Percentiles rank a stretch among this genome's conserved stretches.
Evolutionary conservation across 768 basidiomycete species (phyloP).

Genomic region (Hygrocybe punicea): DNA sequence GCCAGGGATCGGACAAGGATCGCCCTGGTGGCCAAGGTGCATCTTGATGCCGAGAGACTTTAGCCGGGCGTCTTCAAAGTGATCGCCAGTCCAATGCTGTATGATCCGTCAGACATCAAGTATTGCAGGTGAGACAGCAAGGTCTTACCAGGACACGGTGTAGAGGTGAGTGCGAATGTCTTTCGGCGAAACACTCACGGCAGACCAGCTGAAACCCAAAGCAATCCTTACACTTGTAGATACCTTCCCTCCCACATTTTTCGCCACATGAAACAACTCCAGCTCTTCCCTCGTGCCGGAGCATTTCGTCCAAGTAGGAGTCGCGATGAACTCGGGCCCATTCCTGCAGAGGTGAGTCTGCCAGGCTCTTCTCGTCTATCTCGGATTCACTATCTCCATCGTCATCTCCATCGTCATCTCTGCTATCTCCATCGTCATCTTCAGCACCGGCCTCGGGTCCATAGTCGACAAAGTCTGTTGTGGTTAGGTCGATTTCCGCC

Average conservation of each 20-base stretch:
- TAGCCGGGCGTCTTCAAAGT: constrained; percentile 2
- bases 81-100: constrained; percentile 4
- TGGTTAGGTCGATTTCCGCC: background rate
- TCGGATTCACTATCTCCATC: background rate
- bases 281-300: background rate
- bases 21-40: constrained; percentile 9
- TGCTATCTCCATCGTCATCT: too few species aligned
- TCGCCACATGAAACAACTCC: background rate
- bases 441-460: background rate
- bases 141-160: constrained; percentile 4
- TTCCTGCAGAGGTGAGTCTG: background rate
- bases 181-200: background rate
- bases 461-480: background rate
- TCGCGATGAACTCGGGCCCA: background rate
- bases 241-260: background rate
- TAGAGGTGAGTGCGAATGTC: constrained; percentile 1
- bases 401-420: too few species aligned
- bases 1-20: background rate
- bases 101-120: background rate
- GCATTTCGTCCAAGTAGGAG: constrained; percentile 3
- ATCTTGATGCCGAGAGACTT: constrained; percentile 4
- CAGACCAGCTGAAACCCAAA: background rate
- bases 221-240: constrained; percentile 8
- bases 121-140: background rate
- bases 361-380: background rate